Conservation (phyloP, 768 basidiomycete species). For the Mrakia blollopis region DNA sequence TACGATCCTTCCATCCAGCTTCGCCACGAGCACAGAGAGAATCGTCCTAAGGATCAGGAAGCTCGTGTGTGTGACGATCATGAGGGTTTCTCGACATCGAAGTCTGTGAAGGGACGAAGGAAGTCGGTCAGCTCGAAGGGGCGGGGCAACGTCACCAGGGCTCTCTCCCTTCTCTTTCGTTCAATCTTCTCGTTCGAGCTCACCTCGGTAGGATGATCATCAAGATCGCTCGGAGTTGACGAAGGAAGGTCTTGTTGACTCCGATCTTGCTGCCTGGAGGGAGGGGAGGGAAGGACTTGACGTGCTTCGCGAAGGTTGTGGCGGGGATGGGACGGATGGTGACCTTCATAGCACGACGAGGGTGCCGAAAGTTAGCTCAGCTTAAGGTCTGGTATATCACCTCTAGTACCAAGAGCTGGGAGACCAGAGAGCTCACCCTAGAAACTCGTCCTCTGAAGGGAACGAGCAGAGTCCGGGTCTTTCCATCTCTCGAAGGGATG, state of each 20-base stretch:
- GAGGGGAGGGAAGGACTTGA: conserved; percentile 59
- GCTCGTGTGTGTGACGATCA: conserved; percentile 70
- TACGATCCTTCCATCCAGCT: conserved; percentile 83
- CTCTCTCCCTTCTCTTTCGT: neutral
- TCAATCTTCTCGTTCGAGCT: conserved; percentile 27
- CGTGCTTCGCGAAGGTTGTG: conserved; percentile 54
- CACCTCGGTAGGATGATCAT: conserved; percentile 65
- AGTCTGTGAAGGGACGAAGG: conserved; percentile 33
- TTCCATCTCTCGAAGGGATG: conserved; percentile 55
- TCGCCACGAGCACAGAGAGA: conserved; percentile 79
- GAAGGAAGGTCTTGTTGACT: conserved; percentile 63
- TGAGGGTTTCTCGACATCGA: conserved; percentile 58
- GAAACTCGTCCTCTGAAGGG: conserved; percentile 61
- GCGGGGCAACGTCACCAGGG: too few species aligned
- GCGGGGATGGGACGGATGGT: conserved; percentile 52
- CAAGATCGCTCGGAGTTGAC: conserved; percentile 68
- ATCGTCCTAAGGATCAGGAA: conserved; percentile 83
- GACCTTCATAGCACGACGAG: conserved; percentile 43
- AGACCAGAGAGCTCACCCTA: conserved; percentile 50
- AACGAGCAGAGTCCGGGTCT: conserved; percentile 57
- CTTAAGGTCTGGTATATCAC: too few species aligned
- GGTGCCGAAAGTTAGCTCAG: neutral
- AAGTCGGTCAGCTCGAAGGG: neutral
- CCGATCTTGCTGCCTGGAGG: conserved; percentile 51
- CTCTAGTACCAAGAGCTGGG: neutral